These are phyloP conservation scores for Naganishia randhawae DNA, from an alignment of 768 basidiomycete genomes.

Conservation along the genomic window DNA sequence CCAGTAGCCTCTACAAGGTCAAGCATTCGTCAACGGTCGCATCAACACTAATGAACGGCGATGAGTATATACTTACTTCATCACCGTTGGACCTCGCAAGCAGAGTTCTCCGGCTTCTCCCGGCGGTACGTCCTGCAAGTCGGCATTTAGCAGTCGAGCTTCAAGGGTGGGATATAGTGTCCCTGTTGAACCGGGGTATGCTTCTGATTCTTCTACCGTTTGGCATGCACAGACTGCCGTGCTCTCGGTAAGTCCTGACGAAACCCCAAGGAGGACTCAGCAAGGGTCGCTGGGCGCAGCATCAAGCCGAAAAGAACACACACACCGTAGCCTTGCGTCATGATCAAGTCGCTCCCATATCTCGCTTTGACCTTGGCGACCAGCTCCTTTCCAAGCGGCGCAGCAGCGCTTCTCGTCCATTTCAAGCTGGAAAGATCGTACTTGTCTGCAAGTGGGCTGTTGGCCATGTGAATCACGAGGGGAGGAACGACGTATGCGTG, in stretches of 20 bases:
- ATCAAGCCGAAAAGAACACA: not conserved
- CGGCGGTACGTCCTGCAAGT: constrained; percentile 57
- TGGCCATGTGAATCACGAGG: constrained; percentile 69
- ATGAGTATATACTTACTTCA: constrained; percentile 56
- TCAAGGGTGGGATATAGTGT: constrained; percentile 69
- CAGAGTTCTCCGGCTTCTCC: constrained; percentile 72
- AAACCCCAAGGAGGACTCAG: not conserved
- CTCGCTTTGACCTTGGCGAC: constrained; percentile 55
- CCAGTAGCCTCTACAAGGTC: constrained; percentile 61
- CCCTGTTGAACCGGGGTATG: constrained; percentile 66
- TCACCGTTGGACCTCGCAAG: constrained; percentile 70
- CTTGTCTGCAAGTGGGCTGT: constrained; percentile 62
- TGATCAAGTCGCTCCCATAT: constrained; percentile 34
- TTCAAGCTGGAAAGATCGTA: constrained; percentile 65
- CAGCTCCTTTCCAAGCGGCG: constrained; percentile 68
- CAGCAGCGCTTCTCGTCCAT: constrained; percentile 69
- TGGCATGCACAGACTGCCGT: constrained; percentile 4
- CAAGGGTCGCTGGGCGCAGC: not conserved
- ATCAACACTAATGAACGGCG: constrained; percentile 38
- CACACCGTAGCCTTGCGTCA: constrained; percentile 23
- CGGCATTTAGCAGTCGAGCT: constrained; percentile 62
- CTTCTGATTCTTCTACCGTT: not conserved
- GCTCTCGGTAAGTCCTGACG: constrained; percentile 22
- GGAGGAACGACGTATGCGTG: constrained; percentile 59
- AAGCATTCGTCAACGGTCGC: not conserved